Evolutionary conservation across 2,329 filamentous ascomycete genomes (phyloP), one percentile per base, ranked within the genome.

Genomic region (Rhinocladiella similis): DNA sequence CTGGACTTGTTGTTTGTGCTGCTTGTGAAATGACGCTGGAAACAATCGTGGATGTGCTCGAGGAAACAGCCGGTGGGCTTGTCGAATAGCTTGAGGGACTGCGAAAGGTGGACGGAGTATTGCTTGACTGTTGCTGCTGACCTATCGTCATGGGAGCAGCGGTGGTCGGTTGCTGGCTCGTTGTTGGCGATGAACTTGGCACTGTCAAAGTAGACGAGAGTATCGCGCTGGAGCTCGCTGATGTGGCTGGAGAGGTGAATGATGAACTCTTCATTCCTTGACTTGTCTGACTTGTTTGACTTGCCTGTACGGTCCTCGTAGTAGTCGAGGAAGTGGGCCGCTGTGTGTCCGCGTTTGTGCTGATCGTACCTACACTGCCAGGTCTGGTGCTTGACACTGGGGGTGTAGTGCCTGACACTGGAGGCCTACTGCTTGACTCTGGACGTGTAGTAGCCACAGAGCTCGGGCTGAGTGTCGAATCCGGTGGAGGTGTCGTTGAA

Each of bases 401-500:
- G 16, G 38, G 14, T 16, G 38, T 41, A 41, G n/a, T 41, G n/a
- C n/a, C n/a, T n/a, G 35, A 13, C 5, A 38, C 10, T 5, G 35
- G 10, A 38, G 5, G 5, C 12, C 1, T 4, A 25, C 22, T 25
- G 35, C 5, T 38, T 10, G 35, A 38, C 13, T 13, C 35, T 38
- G 35, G n/a, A 38, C 3, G 22, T 25, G 22, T 25, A 4, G 22
- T 25, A 5, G 2, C 14, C 5, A 41, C 10, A 5, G 38, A 19
- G 18, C 38, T 41, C 5, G 38, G 38, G 14, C n/a, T 41, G 38
- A 13, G 16, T 12, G 47, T 46, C 18, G 41, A n/a, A 9, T 29
- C 35, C 39, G 12, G 20, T 27, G 27, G 47, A 12, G 46, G 38
- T 13, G 33, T 51, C 1, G 52, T 56, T 29, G 59, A 61, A 19